These are phyloP conservation scores for Rhodotorula sp. DNA, from an alignment of 1,284 basidiomycete genomes.

Conservation along the genomic window DNA sequence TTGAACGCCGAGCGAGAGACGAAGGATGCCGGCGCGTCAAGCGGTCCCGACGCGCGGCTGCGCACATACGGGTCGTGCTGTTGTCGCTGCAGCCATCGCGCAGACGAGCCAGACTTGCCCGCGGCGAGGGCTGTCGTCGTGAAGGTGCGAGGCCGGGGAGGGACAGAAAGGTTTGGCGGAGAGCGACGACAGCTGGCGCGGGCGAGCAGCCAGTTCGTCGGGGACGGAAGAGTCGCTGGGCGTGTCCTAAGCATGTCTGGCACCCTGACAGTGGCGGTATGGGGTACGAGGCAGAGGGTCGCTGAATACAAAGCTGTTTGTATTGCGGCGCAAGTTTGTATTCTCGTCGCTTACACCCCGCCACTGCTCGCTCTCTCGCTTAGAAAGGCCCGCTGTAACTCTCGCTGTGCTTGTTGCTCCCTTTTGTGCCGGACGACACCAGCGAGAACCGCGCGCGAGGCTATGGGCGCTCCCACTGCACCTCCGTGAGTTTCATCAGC, in stretches of 20 bases:
- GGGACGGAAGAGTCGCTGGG: too few species aligned
- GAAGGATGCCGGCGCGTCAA: constrained; percentile 5
- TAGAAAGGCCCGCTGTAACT: neutral
- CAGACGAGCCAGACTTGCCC: neutral
- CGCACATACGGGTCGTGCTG: constrained; percentile 34
- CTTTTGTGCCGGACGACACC: neutral
- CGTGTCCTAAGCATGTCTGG: too few species aligned
- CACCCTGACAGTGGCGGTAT: too few species aligned
- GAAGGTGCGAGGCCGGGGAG: neutral
- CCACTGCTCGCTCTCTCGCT: neutral
- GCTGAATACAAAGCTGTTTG: too few species aligned
- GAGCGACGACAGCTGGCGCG: too few species aligned
- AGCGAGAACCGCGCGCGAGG: neutral
- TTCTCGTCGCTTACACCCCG: neutral
- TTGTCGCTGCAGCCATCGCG: constrained; percentile 29
- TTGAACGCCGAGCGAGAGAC: constrained; percentile 40
- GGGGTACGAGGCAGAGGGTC: too few species aligned
- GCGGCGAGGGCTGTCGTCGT: neutral
- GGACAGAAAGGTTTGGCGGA: neutral
- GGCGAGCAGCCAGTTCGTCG: too few species aligned
- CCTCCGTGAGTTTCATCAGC: neutral
- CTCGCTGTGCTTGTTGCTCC: neutral
- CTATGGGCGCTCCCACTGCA: constrained; percentile 3
- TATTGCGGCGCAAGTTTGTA: neutral
- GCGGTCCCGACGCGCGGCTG: constrained; percentile 3